Percentiles rank a stretch among this genome's conserved stretches.
Evolutionary conservation across 352 stramenopile species (phyloP).

Genomic region (Globisporangium solare): DNA sequence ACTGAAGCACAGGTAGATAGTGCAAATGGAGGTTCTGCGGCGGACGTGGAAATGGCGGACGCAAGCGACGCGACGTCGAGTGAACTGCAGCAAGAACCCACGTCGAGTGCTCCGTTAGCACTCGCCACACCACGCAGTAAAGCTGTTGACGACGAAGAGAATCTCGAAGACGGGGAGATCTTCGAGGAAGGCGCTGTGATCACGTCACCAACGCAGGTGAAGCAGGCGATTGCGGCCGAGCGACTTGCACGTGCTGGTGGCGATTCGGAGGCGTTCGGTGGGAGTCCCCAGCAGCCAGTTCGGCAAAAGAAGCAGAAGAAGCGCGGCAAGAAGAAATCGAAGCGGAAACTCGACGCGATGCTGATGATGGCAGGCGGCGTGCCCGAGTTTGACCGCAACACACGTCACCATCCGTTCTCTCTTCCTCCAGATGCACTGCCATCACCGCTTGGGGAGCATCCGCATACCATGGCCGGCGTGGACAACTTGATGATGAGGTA

Average conservation of each 20-base stretch:
- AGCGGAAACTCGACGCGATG: slow-evolving; percentile 67
- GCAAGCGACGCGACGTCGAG: no score
- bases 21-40: no score
- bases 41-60: no score
- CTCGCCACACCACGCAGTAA: not conserved
- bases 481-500: slow-evolving; percentile 1
- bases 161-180: slow-evolving; percentile 73
- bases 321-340: slow-evolving; percentile 69
- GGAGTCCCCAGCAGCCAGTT: slow-evolving; percentile 6
- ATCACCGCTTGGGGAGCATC: not conserved
- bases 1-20: no score
- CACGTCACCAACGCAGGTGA: slow-evolving; percentile 33
- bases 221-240: slow-evolving; percentile 32
- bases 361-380: slow-evolving; percentile 20
- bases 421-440: slow-evolving; percentile 2
- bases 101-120: no score
- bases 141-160: slow-evolving; percentile 15
- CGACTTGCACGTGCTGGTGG: slow-evolving; percentile 17
- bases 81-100: not conserved
- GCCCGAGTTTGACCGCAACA: slow-evolving; percentile 29
- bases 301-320: slow-evolving; percentile 66
- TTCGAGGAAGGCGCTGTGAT: slow-evolving; percentile 48
- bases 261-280: slow-evolving; percentile 1
- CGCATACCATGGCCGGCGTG: not conserved
- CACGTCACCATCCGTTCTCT: slow-evolving; percentile 23